Base-by-base conservation (phyloP, 208 protist genomes). In the Crithidia expoeki region DNA sequence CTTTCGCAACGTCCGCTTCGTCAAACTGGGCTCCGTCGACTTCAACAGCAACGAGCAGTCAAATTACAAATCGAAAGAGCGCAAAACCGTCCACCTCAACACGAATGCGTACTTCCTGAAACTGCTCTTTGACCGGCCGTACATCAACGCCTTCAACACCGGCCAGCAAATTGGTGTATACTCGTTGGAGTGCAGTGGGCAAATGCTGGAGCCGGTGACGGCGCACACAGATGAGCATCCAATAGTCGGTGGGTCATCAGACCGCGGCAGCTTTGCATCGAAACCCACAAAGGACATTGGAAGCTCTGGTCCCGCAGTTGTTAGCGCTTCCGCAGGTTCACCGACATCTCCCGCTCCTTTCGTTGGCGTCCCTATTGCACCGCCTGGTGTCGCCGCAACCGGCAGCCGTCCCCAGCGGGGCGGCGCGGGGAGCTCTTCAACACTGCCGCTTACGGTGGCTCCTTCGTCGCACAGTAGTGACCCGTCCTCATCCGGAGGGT, bases 51-150 rank as follows among this genome's bases (percentile, higher is more conserved):
- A 95, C 66, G 81, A 94, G 49, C 84, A 92, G 28, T 90, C 86
- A 2, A 62, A 87, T 19, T 93, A 86, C 79, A 79, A 78, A 36
- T 78, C 83, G n/a, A 92, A 93, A 61, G 94, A 97, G 71, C 83
- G 89, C 42, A 97, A 96, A 61, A 97, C 92, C 7, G 87, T 97
- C 5, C 88, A 97, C 68, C 66, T 97, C 9, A 79, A 91, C 27
- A 86, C 81, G 0, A 76, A 85, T 68, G 90, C 92, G 9, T 94
- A 95, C 58, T 95, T 93, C 63, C 38, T 97, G n/a, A 95, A 94
- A 62, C 80, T 97, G 3, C 76, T 96, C 14, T 90, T 97, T 72
- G 66, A 88, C 57, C 46, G 66, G 1, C 88, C 90, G 9, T 90
- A 94, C 59, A 70, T 69, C 46, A 94, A 95, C 65, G 68, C 71